Percentiles rank a stretch among this genome's conserved stretches.
These are phyloP conservation scores for Pleurotus sapidus DNA, from an alignment of 768 basidiomycete species.

Conservation along the genomic window DNA sequence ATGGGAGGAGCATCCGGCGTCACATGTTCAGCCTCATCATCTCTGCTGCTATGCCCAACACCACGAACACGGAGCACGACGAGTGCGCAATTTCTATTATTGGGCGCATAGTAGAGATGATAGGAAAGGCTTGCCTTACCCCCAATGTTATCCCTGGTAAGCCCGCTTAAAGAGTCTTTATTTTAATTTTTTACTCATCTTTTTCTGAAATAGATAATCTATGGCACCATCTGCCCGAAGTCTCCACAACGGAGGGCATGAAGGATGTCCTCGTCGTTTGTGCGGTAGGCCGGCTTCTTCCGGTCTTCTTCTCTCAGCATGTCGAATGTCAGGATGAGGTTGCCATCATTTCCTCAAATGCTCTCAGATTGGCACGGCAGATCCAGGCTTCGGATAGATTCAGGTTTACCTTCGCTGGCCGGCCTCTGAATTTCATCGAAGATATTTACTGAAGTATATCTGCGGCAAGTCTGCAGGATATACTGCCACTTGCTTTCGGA, in stretches of 20 bases:
- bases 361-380: background rate
- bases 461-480: background rate
- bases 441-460: background rate
- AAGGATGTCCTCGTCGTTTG: slow-evolving; percentile 2
- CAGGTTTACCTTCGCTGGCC: background rate
- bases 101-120: background rate
- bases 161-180: background rate
- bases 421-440: background rate
- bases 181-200: background rate
- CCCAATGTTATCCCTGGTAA: background rate
- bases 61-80: background rate
- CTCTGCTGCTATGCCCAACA: background rate
- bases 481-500: background rate
- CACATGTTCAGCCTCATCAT: background rate
- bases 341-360: background rate
- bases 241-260: background rate
- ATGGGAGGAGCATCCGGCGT: background rate
- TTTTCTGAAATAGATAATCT: background rate
- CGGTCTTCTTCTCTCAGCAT: background rate
- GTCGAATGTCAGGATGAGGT: background rate
- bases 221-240: background rate
- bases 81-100: background rate
- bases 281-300: background rate
- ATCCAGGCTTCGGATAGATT: background rate
- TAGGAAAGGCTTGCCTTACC: background rate